A percentile compares a stretch with the other conserved stretches of the same genome.
These are phyloP conservation scores for Microcyclospora tardicrescens DNA, from an alignment of 2,329 filamentous ascomycete genomes.

Conservation along the genomic window DNA sequence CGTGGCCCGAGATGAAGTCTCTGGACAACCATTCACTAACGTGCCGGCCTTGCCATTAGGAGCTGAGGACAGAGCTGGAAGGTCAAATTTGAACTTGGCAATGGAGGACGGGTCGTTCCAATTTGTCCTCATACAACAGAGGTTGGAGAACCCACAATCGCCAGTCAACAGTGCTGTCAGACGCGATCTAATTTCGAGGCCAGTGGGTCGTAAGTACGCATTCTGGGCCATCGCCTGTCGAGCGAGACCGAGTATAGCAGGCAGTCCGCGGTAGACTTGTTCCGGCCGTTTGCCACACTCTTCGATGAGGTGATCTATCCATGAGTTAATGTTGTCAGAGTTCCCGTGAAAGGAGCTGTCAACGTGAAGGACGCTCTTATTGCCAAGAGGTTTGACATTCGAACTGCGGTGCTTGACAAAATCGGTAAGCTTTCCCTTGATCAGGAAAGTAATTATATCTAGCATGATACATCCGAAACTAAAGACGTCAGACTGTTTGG, in stretches of 20 bases:
- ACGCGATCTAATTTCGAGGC: conserved; percentile 21
- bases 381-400: conserved; percentile 36
- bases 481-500: conserved; percentile 51
- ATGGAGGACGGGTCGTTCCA: too few species aligned
- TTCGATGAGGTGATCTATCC: conserved; percentile 43
- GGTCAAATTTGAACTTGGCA: too few species aligned
- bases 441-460: conserved; percentile 55
- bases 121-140: too few species aligned
- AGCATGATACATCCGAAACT: conserved; percentile 60
- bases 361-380: conserved; percentile 16
- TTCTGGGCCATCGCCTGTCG: conserved; percentile 30
- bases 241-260: conserved; percentile 28
- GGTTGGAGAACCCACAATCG: too few species aligned
- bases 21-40: too few species aligned
- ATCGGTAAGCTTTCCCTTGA: conserved; percentile 53
- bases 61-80: too few species aligned
- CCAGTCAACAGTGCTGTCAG: too few species aligned
- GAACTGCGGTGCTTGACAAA: conserved; percentile 52
- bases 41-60: too few species aligned
- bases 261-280: conserved; percentile 27
- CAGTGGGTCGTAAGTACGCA: conserved; percentile 28
- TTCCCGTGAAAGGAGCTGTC: conserved; percentile 65
- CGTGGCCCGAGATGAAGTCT: too few species aligned
- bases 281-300: conserved; percentile 3
- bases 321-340: conserved; percentile 52